Conservation (phyloP, 176 grass and related monocot genomes). For the Puccinellia tenuiflora region DNA sequence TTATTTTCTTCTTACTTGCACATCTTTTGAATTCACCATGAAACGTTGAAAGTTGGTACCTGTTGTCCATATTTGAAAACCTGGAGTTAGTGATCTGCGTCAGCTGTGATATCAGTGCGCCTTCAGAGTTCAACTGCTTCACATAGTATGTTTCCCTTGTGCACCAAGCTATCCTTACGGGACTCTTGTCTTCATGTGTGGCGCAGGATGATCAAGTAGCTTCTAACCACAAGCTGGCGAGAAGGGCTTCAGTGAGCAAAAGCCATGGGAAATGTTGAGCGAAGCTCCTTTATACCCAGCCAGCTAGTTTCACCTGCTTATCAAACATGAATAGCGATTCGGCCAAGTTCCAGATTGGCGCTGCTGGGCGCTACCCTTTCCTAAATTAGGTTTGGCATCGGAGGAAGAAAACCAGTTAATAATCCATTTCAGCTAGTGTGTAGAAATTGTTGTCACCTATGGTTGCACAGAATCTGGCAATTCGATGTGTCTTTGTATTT, state of each 20-base stretch:
- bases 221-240: slow-evolving; percentile 58
- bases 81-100: not conserved
- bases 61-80: not conserved
- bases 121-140: not conserved
- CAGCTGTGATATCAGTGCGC: not conserved
- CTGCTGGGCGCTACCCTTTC: not conserved
- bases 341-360: not conserved
- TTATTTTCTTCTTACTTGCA: not conserved
- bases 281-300: not conserved
- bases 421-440: not conserved
- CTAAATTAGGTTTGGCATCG: not conserved
- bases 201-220: slow-evolving; percentile 80
- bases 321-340: slow-evolving; percentile 16
- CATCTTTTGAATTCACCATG: not conserved
- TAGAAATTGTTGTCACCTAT: slow-evolving; percentile 8
- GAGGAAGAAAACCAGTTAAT: slow-evolving; percentile 24
- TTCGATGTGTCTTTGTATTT: not conserved
- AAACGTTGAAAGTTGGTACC: not conserved
- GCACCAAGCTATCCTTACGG: not conserved
- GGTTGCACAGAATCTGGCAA: not conserved
- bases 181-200: slow-evolving; percentile 15
- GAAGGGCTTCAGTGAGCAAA: slow-evolving; percentile 61
- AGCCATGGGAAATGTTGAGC: slow-evolving; percentile 73
- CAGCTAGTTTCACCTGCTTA: slow-evolving; percentile 8
- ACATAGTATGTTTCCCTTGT: not conserved